These are phyloP conservation scores for Phycomyces nitens DNA, from an alignment of 192 early-diverging fungal species.

Conservation along the genomic window DNA sequence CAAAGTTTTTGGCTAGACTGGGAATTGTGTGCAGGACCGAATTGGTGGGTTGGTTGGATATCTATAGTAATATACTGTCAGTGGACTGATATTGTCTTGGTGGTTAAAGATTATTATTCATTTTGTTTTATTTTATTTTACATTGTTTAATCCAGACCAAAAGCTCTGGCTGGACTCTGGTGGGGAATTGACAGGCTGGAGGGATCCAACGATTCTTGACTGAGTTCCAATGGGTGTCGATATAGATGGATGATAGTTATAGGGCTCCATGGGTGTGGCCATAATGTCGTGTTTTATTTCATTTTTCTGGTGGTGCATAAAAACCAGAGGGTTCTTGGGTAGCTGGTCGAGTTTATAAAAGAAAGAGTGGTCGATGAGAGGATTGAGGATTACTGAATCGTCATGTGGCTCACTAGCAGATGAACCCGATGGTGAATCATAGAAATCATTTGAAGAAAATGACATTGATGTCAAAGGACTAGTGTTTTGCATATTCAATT, in stretches of 20 bases:
- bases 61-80: conserved; percentile 11
- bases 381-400: conserved; percentile 3
- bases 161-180: conserved; percentile 9
- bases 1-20: conserved; percentile 30
- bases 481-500: not conserved
- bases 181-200: conserved; percentile 7
- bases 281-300: not conserved
- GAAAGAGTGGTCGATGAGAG: conserved; percentile 15
- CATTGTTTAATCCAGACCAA: conserved; percentile 32
- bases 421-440: conserved; percentile 28
- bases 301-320: conserved; percentile 1
- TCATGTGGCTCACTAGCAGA: conserved; percentile 32
- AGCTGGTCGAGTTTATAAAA: conserved; percentile 22
- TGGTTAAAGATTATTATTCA: not conserved
- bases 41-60: conserved; percentile 25
- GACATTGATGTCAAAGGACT: not conserved
- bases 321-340: conserved; percentile 14
- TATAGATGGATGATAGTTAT: not conserved
- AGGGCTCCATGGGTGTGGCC: not conserved
- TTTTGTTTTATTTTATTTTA: not conserved
- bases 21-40: conserved; percentile 30
- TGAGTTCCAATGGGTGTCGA: not conserved
- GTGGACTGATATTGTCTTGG: not conserved
- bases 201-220: conserved; percentile 8
- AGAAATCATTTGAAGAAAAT: conserved; percentile 8